Evolutionary conservation across 2,329 filamentous ascomycete species (phyloP).

Genomic region (Plenodomus tracheiphilus): DNA sequence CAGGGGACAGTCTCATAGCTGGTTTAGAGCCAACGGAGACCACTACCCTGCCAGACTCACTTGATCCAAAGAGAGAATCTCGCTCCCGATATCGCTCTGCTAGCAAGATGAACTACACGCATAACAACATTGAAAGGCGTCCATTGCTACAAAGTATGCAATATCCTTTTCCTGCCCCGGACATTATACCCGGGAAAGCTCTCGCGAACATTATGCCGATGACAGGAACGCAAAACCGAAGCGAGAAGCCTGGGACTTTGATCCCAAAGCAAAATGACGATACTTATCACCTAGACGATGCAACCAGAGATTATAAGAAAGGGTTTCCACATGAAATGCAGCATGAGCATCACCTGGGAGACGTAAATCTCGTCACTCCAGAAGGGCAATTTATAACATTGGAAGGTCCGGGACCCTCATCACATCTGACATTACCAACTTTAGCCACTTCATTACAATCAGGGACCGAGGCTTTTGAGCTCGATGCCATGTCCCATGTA

Average conservation of each 20-base stretch:
- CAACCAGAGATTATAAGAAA: too few relatives aligned
- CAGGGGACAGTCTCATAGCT: neutral
- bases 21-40: neutral
- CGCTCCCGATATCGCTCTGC: slow-evolving; percentile 16
- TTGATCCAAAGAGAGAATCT: slow-evolving; percentile 1
- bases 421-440: neutral
- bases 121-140: slow-evolving; percentile 3
- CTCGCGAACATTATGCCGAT: too few relatives aligned
- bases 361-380: slow-evolving; percentile 7
- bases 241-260: neutral
- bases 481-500: slow-evolving; percentile 6
- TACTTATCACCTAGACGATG: too few relatives aligned
- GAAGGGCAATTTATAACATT: neutral
- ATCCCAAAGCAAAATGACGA: too few relatives aligned
- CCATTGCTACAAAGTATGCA: neutral
- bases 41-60: neutral
- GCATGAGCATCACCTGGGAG: neutral
- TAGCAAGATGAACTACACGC: slow-evolving; percentile 11
- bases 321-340: slow-evolving; percentile 1
- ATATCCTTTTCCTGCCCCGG: slow-evolving; percentile 1
- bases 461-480: neutral
- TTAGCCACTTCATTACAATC: neutral
- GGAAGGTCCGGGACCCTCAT: neutral
- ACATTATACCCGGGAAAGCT: neutral
- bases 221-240: too few relatives aligned